A percentile compares a stretch with the other conserved stretches of the same genome.
These are phyloP conservation scores for Prinsepia uniflora DNA, from an alignment of 306 rosid genomes.

Conservation along the genomic window DNA sequence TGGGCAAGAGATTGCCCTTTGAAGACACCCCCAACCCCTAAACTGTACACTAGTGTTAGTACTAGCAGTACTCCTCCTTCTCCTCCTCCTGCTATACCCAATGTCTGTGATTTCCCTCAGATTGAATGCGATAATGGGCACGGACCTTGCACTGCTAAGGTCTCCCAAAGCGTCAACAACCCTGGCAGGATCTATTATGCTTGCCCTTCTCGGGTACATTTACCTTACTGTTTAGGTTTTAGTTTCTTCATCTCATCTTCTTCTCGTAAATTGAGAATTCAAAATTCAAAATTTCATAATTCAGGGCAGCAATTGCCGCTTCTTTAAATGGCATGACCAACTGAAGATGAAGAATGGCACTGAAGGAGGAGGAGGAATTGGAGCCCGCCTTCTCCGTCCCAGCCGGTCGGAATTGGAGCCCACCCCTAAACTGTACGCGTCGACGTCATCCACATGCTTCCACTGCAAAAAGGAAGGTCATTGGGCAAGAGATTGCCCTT, in stretches of 20 bases:
- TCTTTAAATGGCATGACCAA: constrained; percentile 25
- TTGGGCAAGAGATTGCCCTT: constrained; percentile 26
- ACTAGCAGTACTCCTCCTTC: not conserved
- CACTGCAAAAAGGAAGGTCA: constrained; percentile 26
- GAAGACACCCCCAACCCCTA: not conserved
- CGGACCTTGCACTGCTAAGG: constrained; percentile 23
- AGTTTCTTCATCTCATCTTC: not conserved
- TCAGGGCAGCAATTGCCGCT: not conserved
- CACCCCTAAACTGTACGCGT: too few relatives aligned
- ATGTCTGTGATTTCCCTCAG: not conserved
- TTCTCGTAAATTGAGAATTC: too few relatives aligned
- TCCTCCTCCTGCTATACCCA: not conserved
- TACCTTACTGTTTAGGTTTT: not conserved
- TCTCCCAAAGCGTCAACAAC: not conserved
- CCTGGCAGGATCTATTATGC: constrained; percentile 10
- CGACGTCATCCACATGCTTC: constrained; percentile 13
- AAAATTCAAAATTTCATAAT: too few relatives aligned
- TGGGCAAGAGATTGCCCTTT: constrained; percentile 26
- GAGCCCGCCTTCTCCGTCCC: not conserved
- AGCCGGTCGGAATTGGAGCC: not conserved
- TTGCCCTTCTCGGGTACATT: not conserved
- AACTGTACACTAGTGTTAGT: too few relatives aligned
- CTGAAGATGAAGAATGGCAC: not conserved
- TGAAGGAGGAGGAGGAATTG: not conserved
- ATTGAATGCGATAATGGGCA: constrained; percentile 38